A percentile compares a stretch with the other conserved stretches of the same genome.
Conservation (phyloP, 2,329 filamentous ascomycete species). For the Alternaria sp. region DNA sequence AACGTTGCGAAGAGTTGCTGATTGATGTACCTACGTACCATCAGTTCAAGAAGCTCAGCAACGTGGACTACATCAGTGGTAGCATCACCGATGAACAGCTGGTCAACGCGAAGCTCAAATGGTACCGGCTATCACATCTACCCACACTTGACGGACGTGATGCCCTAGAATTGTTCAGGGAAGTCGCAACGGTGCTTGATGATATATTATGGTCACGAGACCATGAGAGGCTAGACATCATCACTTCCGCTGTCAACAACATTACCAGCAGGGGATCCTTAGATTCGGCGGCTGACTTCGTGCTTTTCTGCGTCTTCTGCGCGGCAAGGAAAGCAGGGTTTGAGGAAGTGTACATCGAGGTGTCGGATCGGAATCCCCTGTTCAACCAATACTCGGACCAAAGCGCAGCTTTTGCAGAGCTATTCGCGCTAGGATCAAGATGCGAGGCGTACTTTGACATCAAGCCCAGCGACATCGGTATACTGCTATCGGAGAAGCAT, state of each 20-base stretch:
- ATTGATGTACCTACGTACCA: conserved; percentile 47
- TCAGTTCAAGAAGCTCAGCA: conserved; percentile 45
- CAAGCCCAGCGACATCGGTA: conserved; percentile 44
- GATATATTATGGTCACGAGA: conserved; percentile 40
- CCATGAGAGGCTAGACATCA: conserved; percentile 35
- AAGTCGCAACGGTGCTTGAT: conserved; percentile 36
- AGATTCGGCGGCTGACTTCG: conserved; percentile 56
- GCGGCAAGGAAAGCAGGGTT: conserved; percentile 62
- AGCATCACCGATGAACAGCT: conserved; percentile 37
- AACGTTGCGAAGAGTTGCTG: conserved; percentile 40
- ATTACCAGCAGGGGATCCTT: conserved; percentile 28
- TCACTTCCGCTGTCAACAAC: conserved; percentile 37
- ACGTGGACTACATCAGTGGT: conserved; percentile 44
- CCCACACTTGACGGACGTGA: conserved; percentile 28
- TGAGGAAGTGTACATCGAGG: conserved; percentile 68
- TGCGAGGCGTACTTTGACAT: conserved; percentile 69
- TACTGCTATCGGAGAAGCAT: conserved; percentile 47
- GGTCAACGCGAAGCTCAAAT: conserved; percentile 40
- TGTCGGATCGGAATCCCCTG: conserved; percentile 66
- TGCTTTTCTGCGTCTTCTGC: conserved; percentile 64
- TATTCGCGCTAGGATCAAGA: conserved; percentile 67
- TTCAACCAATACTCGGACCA: conserved; percentile 68
- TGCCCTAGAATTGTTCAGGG: conserved; percentile 41
- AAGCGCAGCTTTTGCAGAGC: conserved; percentile 68
- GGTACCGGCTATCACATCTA: conserved; percentile 43